Percentiles rank a stretch among this genome's conserved stretches.
phyloP scores from a whole-genome alignment of 805 yeast species.

The Metschnikowia santaceciliae region DNA sequence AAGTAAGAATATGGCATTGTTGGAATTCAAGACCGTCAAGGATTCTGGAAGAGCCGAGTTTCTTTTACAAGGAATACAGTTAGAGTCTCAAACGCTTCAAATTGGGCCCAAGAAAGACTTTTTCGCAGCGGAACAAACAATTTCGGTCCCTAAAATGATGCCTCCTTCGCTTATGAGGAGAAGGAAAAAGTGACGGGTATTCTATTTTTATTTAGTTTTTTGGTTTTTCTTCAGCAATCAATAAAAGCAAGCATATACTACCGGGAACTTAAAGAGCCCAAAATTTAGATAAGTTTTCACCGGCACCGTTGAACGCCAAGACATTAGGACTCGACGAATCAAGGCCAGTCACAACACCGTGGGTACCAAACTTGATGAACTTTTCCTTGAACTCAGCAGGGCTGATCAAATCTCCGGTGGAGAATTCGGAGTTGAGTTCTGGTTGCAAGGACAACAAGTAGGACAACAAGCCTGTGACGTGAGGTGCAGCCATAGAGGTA shows the following conservation, averaged over 20 bases:
- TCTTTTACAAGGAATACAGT: constrained; percentile 34
- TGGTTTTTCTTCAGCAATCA: neutral
- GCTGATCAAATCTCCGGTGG: constrained; percentile 42
- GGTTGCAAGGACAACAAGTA: constrained; percentile 37
- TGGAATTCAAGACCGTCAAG: constrained; percentile 39
- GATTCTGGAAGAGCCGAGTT: constrained; percentile 53
- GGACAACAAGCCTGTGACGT: constrained; percentile 64
- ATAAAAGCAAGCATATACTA: neutral
- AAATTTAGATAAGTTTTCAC: constrained; percentile 12
- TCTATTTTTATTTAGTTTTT: neutral
- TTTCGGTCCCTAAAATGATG: constrained; percentile 14
- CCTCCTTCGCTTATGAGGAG: constrained; percentile 16
- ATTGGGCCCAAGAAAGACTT: constrained; percentile 14
- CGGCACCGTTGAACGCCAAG: constrained; percentile 38
- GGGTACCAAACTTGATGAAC: constrained; percentile 45
- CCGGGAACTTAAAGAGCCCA: constrained; percentile 10
- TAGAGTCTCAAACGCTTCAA: constrained; percentile 28
- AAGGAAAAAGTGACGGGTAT: neutral
- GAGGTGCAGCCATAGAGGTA: constrained; percentile 80
- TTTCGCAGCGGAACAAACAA: constrained; percentile 3
- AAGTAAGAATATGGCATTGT: constrained; percentile 44
- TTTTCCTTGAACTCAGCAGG: constrained; percentile 38
- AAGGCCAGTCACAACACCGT: constrained; percentile 43
- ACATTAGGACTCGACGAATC: constrained; percentile 59
- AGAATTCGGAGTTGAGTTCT: constrained; percentile 15